Conservation (phyloP, 2,329 filamentous ascomycete genomes). For the Gremmenia infestans region DNA sequence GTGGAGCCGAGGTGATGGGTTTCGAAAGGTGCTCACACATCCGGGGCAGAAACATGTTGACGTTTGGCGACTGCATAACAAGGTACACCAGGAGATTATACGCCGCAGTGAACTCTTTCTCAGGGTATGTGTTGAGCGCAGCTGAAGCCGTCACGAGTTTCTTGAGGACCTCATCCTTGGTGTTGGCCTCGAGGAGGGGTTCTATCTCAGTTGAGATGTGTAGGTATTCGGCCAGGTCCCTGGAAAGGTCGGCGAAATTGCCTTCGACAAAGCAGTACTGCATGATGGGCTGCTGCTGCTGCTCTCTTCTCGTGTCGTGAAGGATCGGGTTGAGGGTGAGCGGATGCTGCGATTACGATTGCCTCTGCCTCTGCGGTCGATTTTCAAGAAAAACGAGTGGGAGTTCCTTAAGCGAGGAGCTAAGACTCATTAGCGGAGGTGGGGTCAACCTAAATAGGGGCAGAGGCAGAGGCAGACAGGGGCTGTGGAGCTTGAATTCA, state of each 20-base stretch:
- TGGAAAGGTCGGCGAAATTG: constrained; percentile 84
- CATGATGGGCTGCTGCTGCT: constrained; percentile 6
- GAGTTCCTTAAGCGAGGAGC: no score
- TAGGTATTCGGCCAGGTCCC: constrained; percentile 93
- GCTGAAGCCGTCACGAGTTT: constrained; percentile 79
- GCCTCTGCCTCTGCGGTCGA: no score
- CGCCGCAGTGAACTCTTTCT: constrained; percentile 93
- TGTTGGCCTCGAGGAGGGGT: constrained; percentile 64
- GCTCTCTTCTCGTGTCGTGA: constrained; percentile 14
- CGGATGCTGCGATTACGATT: no score
- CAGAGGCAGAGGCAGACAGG: no score
- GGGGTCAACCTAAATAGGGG: no score
- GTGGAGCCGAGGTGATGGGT: constrained; percentile 78
- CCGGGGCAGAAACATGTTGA: constrained; percentile 78
- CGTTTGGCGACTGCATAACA: constrained; percentile 77
- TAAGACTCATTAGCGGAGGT: no score
- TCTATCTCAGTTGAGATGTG: constrained; percentile 67
- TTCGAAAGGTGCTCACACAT: constrained; percentile 87
- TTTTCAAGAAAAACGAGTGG: no score
- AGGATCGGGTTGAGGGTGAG: neutral
- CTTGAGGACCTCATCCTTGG: constrained; percentile 81
- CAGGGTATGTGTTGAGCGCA: constrained; percentile 76
- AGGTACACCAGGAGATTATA: constrained; percentile 97
- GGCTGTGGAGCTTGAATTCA: no score
- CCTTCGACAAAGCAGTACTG: constrained; percentile 75